Evolutionary conservation across 2,329 filamentous ascomycete species (phyloP).

Genomic region (Claviceps sorghi): DNA sequence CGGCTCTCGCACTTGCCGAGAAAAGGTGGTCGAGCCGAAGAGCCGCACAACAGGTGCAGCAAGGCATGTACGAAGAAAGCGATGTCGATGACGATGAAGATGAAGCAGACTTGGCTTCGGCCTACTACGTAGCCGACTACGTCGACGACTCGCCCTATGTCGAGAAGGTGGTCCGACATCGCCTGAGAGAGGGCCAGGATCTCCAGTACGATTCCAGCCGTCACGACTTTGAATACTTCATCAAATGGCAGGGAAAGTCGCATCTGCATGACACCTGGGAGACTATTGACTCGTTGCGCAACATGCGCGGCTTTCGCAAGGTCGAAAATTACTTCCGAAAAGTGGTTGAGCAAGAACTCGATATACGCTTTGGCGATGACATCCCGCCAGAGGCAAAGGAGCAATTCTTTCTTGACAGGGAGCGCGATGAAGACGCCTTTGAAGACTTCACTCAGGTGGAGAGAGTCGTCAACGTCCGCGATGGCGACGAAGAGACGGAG

Average conservation of each 20-base stretch:
- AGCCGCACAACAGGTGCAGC: slow-evolving; percentile 59
- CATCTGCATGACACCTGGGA: slow-evolving; percentile 97
- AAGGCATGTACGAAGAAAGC: slow-evolving; percentile 50
- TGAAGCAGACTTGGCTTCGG: slow-evolving; percentile 40
- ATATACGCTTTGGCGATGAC: slow-evolving; percentile 60
- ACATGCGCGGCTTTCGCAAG: slow-evolving; percentile 72
- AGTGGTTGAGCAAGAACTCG: slow-evolving; percentile 63
- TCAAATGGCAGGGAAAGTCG: slow-evolving; percentile 95
- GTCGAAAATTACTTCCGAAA: slow-evolving; percentile 93
- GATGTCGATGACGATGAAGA: slow-evolving; percentile 51
- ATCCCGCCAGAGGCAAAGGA: slow-evolving; percentile 75
- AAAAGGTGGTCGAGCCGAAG: slow-evolving; percentile 85
- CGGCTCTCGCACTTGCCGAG: slow-evolving; percentile 55
- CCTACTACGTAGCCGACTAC: slow-evolving; percentile 52
- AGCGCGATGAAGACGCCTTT: slow-evolving; percentile 75
- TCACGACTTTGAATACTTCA: slow-evolving; percentile 77
- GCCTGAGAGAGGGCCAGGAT: slow-evolving; percentile 53
- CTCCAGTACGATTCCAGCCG: slow-evolving; percentile 41
- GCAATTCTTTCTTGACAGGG: slow-evolving; percentile 88
- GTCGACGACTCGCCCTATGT: slow-evolving; percentile 76
- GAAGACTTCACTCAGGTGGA: slow-evolving; percentile 88
- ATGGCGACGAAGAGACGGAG: slow-evolving; percentile 66
- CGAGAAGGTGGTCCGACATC: slow-evolving; percentile 80
- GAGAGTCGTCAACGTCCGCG: slow-evolving; percentile 71
- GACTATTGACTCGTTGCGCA: slow-evolving; percentile 55